phyloP scores from a whole-genome alignment of 2,329 filamentous ascomycete species.

The Apiospora marii region DNA sequence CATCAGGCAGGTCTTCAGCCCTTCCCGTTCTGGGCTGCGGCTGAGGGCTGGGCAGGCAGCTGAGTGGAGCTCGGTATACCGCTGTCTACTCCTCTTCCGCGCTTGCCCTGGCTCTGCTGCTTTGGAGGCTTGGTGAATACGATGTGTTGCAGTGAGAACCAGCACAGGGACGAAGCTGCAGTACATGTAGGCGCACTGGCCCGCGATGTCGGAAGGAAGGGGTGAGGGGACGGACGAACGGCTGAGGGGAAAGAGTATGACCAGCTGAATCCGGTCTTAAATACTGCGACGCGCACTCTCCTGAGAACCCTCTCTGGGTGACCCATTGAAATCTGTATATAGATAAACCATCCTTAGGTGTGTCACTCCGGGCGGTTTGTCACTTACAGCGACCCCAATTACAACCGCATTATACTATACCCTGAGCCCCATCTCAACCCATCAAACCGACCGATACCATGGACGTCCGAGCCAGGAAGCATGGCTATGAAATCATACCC shows the following conservation, averaged over 20 bases:
- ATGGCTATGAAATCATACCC: constrained; percentile 44
- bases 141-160: neutral
- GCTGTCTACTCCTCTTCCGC: neutral
- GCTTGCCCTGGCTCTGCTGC: neutral
- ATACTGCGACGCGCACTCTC: neutral
- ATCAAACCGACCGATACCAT: constrained; percentile 6
- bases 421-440: neutral
- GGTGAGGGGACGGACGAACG: neutral
- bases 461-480: constrained; percentile 32
- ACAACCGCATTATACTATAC: neutral
- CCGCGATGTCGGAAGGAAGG: neutral
- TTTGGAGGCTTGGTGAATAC: neutral
- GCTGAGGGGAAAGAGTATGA: neutral
- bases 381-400: neutral
- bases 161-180: neutral
- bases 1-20: constrained; percentile 10
- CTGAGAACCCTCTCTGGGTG: neutral
- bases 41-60: constrained; percentile 17
- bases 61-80: constrained; percentile 2
- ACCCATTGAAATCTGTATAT: neutral
- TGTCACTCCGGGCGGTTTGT: neutral
- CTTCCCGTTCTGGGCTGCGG: constrained; percentile 14
- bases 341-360: neutral
- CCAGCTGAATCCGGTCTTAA: neutral
- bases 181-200: neutral